Evolutionary conservation across 768 basidiomycete genomes (phyloP).

Genomic region (Lactifluus echinatus): DNA sequence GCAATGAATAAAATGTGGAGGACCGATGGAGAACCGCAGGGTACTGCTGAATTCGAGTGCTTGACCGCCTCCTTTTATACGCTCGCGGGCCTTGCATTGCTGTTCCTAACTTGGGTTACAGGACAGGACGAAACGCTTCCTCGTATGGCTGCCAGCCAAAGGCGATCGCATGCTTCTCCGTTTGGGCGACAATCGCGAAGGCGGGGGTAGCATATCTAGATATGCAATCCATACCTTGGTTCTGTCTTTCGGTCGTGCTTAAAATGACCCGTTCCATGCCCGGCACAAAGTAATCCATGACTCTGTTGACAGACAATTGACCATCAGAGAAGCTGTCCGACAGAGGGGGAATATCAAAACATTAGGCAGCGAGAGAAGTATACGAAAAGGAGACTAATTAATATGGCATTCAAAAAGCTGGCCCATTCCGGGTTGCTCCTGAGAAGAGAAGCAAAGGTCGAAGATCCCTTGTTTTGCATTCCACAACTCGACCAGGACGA

Average conservation of each 20-base stretch:
- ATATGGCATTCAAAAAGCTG: neutral
- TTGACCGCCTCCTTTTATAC: constrained; percentile 1
- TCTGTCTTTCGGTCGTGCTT: neutral
- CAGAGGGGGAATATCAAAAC: neutral
- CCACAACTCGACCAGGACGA: neutral
- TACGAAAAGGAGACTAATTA: neutral
- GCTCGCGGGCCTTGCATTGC: neutral
- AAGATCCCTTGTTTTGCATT: neutral
- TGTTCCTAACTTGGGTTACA: neutral
- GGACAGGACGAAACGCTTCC: neutral
- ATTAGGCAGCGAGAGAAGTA: neutral
- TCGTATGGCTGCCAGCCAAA: neutral
- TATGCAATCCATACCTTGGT: neutral
- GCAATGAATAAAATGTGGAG: neutral
- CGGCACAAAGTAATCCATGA: neutral
- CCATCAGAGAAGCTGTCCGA: neutral
- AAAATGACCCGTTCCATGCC: neutral
- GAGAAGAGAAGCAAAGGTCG: neutral
- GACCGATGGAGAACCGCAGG: constrained; percentile 5
- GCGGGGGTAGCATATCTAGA: neutral
- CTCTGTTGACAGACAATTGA: neutral
- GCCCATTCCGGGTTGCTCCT: neutral
- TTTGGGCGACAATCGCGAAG: neutral
- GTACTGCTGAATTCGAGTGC: neutral
- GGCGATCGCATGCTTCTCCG: neutral